Evolutionary conservation across 129 eudicot species (phyloP), one percentile per base, ranked within the genome.

Genomic region (Heracleum sosnowskyi): DNA sequence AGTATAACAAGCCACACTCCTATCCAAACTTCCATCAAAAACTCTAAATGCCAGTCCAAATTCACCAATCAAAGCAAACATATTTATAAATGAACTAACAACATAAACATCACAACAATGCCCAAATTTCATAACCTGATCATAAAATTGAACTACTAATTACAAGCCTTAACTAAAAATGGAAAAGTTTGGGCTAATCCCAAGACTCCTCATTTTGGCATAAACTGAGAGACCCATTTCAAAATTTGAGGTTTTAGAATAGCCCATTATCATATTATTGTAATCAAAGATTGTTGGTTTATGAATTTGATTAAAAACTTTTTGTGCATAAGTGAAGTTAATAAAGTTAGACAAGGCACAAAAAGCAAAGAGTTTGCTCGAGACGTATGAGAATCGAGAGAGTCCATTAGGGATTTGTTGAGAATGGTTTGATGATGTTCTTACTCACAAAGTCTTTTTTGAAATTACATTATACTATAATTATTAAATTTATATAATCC

Each of bases 1-100:
- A 51, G 90, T 81, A 81, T 80, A 84, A 66, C 87, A 83, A 79
- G 81, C 87, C 80, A 83, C 90, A 77, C 84, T 86, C 71, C 76
- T 83, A 31, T 34, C 75, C 4, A 15, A 28, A 62, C 83, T 81
- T 55, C 84, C 90, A 70, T 84, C 80, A 5, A 84, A 86, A 68
- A 86, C 83, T 45, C 55, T n/a, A 51, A 75, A 49, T n/a, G 85
- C 87, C 16, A 79, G 79, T 24, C 69, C 68, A 49, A 81, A 33
- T 31, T 36, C 72, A 64, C 83, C 74, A 29, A 71, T 40, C 41
- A 53, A 28, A 31, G 85, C 79, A 81, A 81, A 86, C 83, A 79
- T 46, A 73, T n/a, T 62, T 3, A 84, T 81, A 42, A 83, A 42
- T 13, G 85, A 77, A 35, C 87, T n/a, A n/a, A n/a, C 49, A 2